Conservation (phyloP, 805 yeast genomes). For the Kluyveromyces starmeri region DNA sequence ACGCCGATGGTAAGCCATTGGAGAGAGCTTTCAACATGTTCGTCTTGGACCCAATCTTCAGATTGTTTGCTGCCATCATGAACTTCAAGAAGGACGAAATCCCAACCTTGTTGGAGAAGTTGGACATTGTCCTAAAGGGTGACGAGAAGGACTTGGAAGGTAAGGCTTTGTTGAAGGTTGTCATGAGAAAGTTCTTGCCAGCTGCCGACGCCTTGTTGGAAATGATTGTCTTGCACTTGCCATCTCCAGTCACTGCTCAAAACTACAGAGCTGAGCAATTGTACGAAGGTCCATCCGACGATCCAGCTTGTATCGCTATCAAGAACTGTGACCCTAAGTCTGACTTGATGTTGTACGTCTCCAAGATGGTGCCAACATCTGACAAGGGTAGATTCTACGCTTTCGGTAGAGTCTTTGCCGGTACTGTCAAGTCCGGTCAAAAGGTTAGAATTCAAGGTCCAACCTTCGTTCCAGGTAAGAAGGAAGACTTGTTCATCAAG, state of each 20-base stretch:
- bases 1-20: slow-evolving; percentile 88
- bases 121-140: slow-evolving; percentile 86
- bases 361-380: slow-evolving; percentile 99
- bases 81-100: slow-evolving; percentile 98
- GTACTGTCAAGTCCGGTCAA: slow-evolving; percentile 98
- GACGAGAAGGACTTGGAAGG: slow-evolving; percentile 98
- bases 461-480: slow-evolving; percentile 97
- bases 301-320: slow-evolving; percentile 82
- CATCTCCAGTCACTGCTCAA: slow-evolving; percentile 99
- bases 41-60: slow-evolving; percentile 97
- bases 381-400: slow-evolving; percentile 99
- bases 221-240: slow-evolving; percentile 97
- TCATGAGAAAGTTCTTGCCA: slow-evolving; percentile 99
- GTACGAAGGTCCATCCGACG: slow-evolving; percentile 98
- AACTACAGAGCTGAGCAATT: slow-evolving; percentile 97
- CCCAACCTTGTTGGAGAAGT: slow-evolving; percentile 83
- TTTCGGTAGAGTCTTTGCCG: slow-evolving; percentile 99
- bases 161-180: slow-evolving; percentile 95
- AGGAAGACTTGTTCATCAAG: slow-evolving; percentile 95
- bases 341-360: slow-evolving; percentile 97
- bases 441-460: slow-evolving; percentile 99
- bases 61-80: slow-evolving; percentile 94
- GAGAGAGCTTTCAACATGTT: slow-evolving; percentile 99
- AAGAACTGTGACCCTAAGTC: slow-evolving; percentile 98
- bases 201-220: slow-evolving; percentile 99